A percentile compares a stretch with the other conserved stretches of the same genome.
These are phyloP conservation scores for Sordariomycetes sp. DNA, from an alignment of 2,329 filamentous ascomycete species.

Conservation along the genomic window DNA sequence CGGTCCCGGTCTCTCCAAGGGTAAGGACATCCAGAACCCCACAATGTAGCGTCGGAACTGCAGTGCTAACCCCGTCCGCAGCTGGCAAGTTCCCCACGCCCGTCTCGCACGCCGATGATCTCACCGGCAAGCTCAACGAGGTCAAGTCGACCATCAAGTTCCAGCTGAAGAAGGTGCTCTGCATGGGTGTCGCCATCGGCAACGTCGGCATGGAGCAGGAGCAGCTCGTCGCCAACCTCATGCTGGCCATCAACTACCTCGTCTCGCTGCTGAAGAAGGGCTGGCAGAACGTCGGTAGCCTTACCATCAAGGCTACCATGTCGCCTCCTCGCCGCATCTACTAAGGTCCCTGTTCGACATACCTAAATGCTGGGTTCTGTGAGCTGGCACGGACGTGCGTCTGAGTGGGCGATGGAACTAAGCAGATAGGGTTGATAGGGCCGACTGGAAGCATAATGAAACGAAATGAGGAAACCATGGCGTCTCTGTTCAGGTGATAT, in stretches of 20 bases:
- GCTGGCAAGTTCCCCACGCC: constrained; percentile 99
- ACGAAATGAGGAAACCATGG: not conserved
- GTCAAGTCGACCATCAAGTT: constrained; percentile 99
- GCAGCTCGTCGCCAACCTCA: constrained; percentile 96
- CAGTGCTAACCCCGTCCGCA: constrained; percentile 22
- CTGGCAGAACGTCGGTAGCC: constrained; percentile 99
- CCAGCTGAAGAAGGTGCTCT: constrained; percentile 99
- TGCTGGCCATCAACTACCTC: constrained; percentile 99
- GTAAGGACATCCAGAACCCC: constrained; percentile 36
- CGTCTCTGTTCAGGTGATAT: not conserved
- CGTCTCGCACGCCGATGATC: constrained; percentile 92
- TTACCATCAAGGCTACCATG: constrained; percentile 99
- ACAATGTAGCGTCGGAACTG: not conserved
- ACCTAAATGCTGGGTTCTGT: not conserved
- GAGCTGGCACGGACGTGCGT: not conserved
- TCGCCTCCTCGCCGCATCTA: constrained; percentile 96
- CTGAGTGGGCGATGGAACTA: not conserved
- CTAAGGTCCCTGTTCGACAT: constrained; percentile 43
- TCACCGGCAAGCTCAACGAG: constrained; percentile 91
- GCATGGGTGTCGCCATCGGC: constrained; percentile 98
- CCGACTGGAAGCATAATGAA: not conserved
- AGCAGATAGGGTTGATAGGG: not conserved
- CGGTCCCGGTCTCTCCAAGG: constrained; percentile 96
- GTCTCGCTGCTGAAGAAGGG: constrained; percentile 99
- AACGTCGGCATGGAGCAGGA: constrained; percentile 97